Base-by-base conservation (phyloP, 1,139 yeast species). In the Magnusiomyces fungicola region DNA sequence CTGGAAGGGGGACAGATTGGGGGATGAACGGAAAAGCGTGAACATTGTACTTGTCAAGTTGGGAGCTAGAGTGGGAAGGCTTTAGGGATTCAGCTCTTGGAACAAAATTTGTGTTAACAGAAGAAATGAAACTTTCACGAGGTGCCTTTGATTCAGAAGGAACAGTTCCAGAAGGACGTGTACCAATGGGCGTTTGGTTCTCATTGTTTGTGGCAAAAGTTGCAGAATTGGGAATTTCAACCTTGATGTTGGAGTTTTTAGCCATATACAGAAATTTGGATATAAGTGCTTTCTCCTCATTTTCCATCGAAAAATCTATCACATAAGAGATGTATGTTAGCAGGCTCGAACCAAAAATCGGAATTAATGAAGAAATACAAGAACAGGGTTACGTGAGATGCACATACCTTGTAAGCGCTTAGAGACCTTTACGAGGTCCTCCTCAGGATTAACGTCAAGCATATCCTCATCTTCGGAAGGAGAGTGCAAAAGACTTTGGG, bases 221-320 rank as follows among this genome's bases (percentile, higher is more conserved):
- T n/a, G n/a, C 2, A 22, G 6, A 16, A 12, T 18, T 37, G 7
- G 52, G 53, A n/a, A 47, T 23, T 16, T 33, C 30, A 3, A 50
- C 50, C 19, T 44, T 44, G 21, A 50, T 50, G 12, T 47, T 44
- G 3, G 49, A 43, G 7, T 42, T 44, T 38, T 47, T 44, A 4
- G 53, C 53, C 10, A 42, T 47, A 30, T 42, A 36, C 10, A 50
- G 33, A 42, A 50, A 50, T 18, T 25, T 47, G 16, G 45, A 29
- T 22, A 45, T 21, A 2, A 45, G 44, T 2, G 32, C 37, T 12
- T 37, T 19, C 22, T 50, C 43, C 23, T 38, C 39, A 10, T 12
- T 24, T n/a, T 30, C 38, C 12, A 22, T 18, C 21, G 16, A 3
- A 22, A 29, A 22, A 3, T 12, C 3, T 12, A n/a, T 29, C 23